A percentile compares a stretch with the other conserved stretches of the same genome.
Evolutionary conservation across 495 filamentous ascomycete genomes (phyloP).

Genomic region (Echria macrotheca): DNA sequence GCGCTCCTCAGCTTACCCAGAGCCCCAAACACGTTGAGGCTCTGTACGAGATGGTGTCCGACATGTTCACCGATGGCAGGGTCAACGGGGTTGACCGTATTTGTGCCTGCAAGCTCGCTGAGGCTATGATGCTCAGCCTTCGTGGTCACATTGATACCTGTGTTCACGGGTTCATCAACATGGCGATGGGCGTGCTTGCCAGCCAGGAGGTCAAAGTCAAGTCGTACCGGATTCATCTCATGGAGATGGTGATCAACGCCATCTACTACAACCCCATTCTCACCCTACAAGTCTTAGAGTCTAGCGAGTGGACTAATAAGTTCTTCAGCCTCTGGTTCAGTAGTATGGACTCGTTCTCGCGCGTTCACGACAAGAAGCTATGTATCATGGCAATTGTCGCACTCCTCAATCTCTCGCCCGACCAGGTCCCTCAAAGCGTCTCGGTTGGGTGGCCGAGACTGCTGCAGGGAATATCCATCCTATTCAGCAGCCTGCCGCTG

Average conservation of each 20-base stretch:
- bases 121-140: conserved; percentile 93
- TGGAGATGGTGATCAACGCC: conserved; percentile 98
- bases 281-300: conserved; percentile 76
- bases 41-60: conserved; percentile 74
- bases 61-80: conserved; percentile 69
- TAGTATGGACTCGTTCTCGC: conserved; percentile 85
- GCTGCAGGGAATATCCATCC: conserved; percentile 75
- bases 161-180: conserved; percentile 76
- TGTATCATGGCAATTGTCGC: conserved; percentile 89
- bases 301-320: conserved; percentile 96
- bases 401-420: conserved; percentile 67
- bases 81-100: conserved; percentile 93
- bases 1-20: conserved; percentile 68
- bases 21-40: conserved; percentile 83
- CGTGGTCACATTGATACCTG: conserved; percentile 84
- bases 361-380: conserved; percentile 97
- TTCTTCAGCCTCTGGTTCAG: conserved; percentile 98
- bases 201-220: conserved; percentile 70
- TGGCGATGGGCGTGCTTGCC: conserved; percentile 78
- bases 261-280: conserved; percentile 93
- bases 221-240: conserved; percentile 88
- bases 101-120: conserved; percentile 97
- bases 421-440: conserved; percentile 79
- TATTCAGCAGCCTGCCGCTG: conserved; percentile 86
- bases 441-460: conserved; percentile 96